A percentile compares a stretch with the other conserved stretches of the same genome.
Conservation (phyloP, 1,284 basidiomycete genomes). For the Moesziomyces sp. region DNA sequence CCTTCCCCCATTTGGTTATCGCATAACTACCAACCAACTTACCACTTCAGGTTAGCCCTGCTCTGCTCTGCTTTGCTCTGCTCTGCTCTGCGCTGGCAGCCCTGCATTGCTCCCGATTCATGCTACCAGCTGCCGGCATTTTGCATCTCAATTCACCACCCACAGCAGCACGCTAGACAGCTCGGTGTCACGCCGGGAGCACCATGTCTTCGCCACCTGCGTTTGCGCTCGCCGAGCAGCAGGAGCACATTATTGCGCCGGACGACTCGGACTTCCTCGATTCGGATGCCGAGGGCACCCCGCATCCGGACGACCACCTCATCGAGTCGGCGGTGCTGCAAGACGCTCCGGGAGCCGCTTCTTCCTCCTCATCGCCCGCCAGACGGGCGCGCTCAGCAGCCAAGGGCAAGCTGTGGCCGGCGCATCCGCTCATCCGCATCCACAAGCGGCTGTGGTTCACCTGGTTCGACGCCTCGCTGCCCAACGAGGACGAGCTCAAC, state of each 20-base stretch:
- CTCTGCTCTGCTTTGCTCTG: neutral
- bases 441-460: slow-evolving; percentile 62
- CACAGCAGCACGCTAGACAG: neutral
- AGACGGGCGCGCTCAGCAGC: neutral
- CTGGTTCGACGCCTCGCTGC: slow-evolving; percentile 38
- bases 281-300: slow-evolving; percentile 38
- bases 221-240: slow-evolving; percentile 24
- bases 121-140: neutral
- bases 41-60: no score
- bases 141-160: no score
- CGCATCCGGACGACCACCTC: slow-evolving; percentile 23
- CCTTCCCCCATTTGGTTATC: no score
- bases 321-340: slow-evolving; percentile 36
- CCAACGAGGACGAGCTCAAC: slow-evolving; percentile 44
- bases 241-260: slow-evolving; percentile 43
- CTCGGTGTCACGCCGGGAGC: no score
- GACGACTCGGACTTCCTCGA: slow-evolving; percentile 63
- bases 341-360: slow-evolving; percentile 3
- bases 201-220: slow-evolving; percentile 43
- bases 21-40: neutral
- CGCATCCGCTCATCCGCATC: slow-evolving; percentile 55
- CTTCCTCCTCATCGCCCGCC: neutral
- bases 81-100: neutral
- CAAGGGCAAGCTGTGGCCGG: slow-evolving; percentile 27
- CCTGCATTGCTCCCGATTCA: neutral